phyloP scores from a whole-genome alignment of 2,329 filamentous ascomycete genomes.

The Trichoderma atroviride region DNA sequence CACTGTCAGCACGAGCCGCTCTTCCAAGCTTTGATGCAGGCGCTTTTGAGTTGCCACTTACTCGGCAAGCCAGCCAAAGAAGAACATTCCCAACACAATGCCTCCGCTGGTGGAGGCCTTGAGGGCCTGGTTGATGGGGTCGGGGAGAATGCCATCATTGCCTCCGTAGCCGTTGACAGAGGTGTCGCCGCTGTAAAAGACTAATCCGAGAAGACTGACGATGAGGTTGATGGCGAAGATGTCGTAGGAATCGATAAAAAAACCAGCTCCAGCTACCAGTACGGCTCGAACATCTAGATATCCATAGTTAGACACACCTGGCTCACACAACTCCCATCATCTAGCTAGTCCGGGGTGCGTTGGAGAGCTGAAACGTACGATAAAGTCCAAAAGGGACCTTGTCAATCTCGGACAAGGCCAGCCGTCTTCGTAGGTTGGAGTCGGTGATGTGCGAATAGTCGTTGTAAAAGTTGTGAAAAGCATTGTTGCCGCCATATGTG shows the following conservation, averaged over 20 bases:
- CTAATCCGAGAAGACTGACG: slow-evolving; percentile 71
- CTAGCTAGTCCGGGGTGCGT: neutral
- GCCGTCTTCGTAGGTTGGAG: slow-evolving; percentile 73
- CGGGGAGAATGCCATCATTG: slow-evolving; percentile 62
- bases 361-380: slow-evolving; percentile 44
- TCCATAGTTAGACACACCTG: neutral
- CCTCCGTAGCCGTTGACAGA: slow-evolving; percentile 51
- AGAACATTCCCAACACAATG: slow-evolving; percentile 75
- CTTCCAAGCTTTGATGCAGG: neutral
- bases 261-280: slow-evolving; percentile 76
- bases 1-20: slow-evolving; percentile 5
- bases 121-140: slow-evolving; percentile 69
- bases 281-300: slow-evolving; percentile 66
- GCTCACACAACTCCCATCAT: neutral
- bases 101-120: slow-evolving; percentile 81
- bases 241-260: slow-evolving; percentile 81
- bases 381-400: slow-evolving; percentile 77
- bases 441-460: slow-evolving; percentile 68
- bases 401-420: slow-evolving; percentile 78
- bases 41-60: slow-evolving; percentile 32
- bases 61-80: slow-evolving; percentile 79
- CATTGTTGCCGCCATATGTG: slow-evolving; percentile 65
- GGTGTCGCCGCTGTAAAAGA: slow-evolving; percentile 65
- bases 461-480: slow-evolving; percentile 76
- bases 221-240: slow-evolving; percentile 81